A percentile compares a stretch with the other conserved stretches of the same genome.
These are phyloP conservation scores for Cryomyces antarcticus DNA, from an alignment of 495 filamentous ascomycete genomes.

Conservation along the genomic window DNA sequence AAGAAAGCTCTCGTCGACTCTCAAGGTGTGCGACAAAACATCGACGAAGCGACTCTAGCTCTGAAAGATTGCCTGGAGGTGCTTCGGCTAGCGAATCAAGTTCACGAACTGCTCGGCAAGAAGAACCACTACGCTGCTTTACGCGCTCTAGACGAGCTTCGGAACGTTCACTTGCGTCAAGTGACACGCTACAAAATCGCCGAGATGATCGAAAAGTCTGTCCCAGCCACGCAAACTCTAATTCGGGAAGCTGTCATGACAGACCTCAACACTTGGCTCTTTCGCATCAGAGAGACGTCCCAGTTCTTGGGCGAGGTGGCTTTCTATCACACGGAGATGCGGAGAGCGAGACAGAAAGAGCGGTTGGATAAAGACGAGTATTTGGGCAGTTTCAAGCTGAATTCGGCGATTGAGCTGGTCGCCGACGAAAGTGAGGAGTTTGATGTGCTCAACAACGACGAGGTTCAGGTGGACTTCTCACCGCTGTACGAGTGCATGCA, in stretches of 20 bases:
- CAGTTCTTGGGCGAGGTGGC: slow-evolving; percentile 93
- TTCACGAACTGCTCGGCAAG: slow-evolving; percentile 70
- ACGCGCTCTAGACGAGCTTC: slow-evolving; percentile 82
- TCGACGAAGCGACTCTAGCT: slow-evolving; percentile 77
- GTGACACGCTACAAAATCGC: slow-evolving; percentile 90
- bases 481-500: slow-evolving; percentile 90
- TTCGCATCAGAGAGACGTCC: slow-evolving; percentile 81
- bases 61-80: slow-evolving; percentile 85
- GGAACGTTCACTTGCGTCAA: slow-evolving; percentile 86
- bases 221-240: slow-evolving; percentile 76
- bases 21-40: slow-evolving; percentile 79
- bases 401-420: slow-evolving; percentile 87
- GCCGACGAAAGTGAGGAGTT: slow-evolving; percentile 91
- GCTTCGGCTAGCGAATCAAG: slow-evolving; percentile 78
- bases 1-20: slow-evolving; percentile 89
- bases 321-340: slow-evolving; percentile 80
- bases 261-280: slow-evolving; percentile 96
- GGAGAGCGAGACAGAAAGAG: slow-evolving; percentile 67
- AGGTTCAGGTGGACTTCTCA: slow-evolving; percentile 81
- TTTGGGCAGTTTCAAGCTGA: slow-evolving; percentile 67
- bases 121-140: slow-evolving; percentile 93
- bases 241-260: slow-evolving; percentile 95
- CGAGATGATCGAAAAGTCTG: slow-evolving; percentile 83
- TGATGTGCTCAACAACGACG: slow-evolving; percentile 83
- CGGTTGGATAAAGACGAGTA: slow-evolving; percentile 49